These are phyloP conservation scores for Herpetomonas tarakana DNA, from an alignment of 208 protist genomes.

Conservation along the genomic window DNA sequence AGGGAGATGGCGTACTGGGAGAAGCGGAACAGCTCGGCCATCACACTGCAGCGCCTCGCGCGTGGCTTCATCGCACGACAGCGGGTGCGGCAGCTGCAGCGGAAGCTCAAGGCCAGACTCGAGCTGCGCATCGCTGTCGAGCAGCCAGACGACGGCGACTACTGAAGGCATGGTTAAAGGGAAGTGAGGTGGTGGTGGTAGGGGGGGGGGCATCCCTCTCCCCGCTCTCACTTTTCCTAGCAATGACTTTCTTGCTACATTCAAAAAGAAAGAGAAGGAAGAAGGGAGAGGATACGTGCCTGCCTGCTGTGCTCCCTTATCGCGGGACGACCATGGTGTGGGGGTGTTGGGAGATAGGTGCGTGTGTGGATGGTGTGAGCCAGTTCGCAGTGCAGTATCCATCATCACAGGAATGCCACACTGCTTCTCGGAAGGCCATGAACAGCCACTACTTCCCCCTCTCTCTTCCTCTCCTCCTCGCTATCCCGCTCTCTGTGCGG, in stretches of 20 bases:
- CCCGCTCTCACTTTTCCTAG: not conserved
- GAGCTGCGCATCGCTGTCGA: conserved; percentile 44
- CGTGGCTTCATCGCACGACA: conserved; percentile 47
- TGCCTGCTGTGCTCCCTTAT: no score
- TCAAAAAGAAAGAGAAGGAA: conserved; percentile 8
- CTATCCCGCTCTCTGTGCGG: no score
- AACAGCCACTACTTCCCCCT: conserved; percentile 4
- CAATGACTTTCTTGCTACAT: not conserved
- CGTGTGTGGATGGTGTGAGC: no score
- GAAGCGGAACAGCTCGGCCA: conserved; percentile 26
- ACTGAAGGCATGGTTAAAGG: conserved; percentile 3
- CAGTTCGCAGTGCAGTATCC: no score
- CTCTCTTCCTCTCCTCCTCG: conserved; percentile 5
- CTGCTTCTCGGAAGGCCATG: not conserved
- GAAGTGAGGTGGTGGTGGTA: not conserved
- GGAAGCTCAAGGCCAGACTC: conserved; percentile 34
- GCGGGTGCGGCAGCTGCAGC: conserved; percentile 31
- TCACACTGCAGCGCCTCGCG: conserved; percentile 42
- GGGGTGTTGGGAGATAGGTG: no score
- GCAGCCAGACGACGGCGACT: conserved; percentile 28
- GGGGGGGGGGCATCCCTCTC: not conserved
- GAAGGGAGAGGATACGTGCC: conserved; percentile 7
- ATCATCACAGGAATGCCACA: no score
- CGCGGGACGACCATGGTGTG: no score
- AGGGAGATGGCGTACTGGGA: conserved; percentile 36